Evolutionary conservation across 1,284 basidiomycete species (phyloP).

Genomic region (Ganoderma sinense): DNA sequence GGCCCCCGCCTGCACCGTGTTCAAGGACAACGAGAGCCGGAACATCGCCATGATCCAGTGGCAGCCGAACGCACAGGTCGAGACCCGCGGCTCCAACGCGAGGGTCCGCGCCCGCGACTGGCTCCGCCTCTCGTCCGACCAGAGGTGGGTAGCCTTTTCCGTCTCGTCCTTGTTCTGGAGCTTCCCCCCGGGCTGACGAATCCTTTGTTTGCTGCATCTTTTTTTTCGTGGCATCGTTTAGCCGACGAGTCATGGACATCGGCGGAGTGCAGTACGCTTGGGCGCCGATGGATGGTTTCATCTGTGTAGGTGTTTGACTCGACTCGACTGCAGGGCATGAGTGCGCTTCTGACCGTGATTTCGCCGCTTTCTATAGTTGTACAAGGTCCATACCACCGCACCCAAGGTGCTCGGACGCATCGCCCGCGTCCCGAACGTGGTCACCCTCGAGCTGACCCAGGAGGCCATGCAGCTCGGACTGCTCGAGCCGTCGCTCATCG

Average conservation of each 20-base stretch:
- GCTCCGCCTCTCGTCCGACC: conserved; percentile 59
- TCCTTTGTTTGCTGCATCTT: not conserved
- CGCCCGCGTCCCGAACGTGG: conserved; percentile 35
- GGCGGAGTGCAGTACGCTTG: conserved; percentile 50
- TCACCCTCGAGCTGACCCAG: conserved; percentile 43
- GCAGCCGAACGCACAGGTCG: conserved; percentile 59
- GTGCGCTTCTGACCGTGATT: not conserved
- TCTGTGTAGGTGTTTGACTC: conserved; percentile 46
- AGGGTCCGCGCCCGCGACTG: conserved; percentile 61
- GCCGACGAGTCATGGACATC: conserved; percentile 52
- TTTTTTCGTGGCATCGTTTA: conserved; percentile 25
- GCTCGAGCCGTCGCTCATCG: conserved; percentile 44
- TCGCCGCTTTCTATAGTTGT: conserved; percentile 34
- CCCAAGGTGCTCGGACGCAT: conserved; percentile 43
- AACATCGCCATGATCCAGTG: conserved; percentile 67
- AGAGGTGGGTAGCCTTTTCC: conserved; percentile 49
- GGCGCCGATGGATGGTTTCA: conserved; percentile 48
- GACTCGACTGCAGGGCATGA: not conserved
- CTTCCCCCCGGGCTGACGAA: not conserved
- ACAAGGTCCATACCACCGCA: conserved; percentile 37
- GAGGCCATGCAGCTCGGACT: conserved; percentile 42
- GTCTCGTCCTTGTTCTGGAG: not conserved
- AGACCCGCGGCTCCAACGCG: conserved; percentile 57
- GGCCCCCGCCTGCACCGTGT: conserved; percentile 59
- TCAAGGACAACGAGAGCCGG: conserved; percentile 56